phyloP scores from a whole-genome alignment of 2,329 filamentous ascomycete genomes.

The Penicillium sp. region DNA sequence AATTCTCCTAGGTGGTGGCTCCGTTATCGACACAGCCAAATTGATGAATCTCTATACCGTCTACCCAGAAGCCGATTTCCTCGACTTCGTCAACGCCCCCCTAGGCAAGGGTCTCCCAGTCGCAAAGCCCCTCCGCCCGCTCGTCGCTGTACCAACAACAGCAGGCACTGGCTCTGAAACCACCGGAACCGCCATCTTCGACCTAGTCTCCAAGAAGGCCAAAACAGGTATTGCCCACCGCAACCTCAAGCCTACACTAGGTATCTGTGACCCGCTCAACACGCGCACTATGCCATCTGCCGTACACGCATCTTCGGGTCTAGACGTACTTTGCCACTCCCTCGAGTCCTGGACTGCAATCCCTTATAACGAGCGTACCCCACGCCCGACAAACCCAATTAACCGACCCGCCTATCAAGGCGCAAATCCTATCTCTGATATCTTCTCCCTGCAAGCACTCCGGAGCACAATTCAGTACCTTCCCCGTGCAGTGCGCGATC shows the following conservation, averaged over 20 bases:
- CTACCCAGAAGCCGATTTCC: constrained; percentile 89
- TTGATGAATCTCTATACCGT: constrained; percentile 96
- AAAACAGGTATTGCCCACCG: constrained; percentile 97
- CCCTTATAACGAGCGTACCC: constrained; percentile 84
- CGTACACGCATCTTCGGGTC: constrained; percentile 87
- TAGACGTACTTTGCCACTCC: constrained; percentile 94
- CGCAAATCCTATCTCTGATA: constrained; percentile 95
- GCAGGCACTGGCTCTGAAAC: constrained; percentile 91
- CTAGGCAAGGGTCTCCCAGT: constrained; percentile 83
- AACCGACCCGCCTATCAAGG: constrained; percentile 93
- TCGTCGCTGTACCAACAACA: constrained; percentile 84
- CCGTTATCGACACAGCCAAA: constrained; percentile 97
- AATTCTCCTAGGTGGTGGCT: constrained; percentile 66
- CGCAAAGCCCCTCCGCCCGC: constrained; percentile 70
- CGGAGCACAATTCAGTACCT: constrained; percentile 88
- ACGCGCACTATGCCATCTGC: constrained; percentile 94
- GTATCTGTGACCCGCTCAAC: constrained; percentile 85
- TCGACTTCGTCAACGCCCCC: constrained; percentile 97
- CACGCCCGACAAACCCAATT: constrained; percentile 86
- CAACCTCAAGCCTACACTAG: constrained; percentile 92
- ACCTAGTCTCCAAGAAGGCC: constrained; percentile 83
- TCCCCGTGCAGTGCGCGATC: constrained; percentile 82
- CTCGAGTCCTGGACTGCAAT: constrained; percentile 98
- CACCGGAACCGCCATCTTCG: constrained; percentile 97
- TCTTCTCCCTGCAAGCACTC: constrained; percentile 90